A percentile compares a stretch with the other conserved stretches of the same genome.
Evolutionary conservation across 1,284 basidiomycete genomes (phyloP).

Genomic region (Pyrrhoderma noxium): DNA sequence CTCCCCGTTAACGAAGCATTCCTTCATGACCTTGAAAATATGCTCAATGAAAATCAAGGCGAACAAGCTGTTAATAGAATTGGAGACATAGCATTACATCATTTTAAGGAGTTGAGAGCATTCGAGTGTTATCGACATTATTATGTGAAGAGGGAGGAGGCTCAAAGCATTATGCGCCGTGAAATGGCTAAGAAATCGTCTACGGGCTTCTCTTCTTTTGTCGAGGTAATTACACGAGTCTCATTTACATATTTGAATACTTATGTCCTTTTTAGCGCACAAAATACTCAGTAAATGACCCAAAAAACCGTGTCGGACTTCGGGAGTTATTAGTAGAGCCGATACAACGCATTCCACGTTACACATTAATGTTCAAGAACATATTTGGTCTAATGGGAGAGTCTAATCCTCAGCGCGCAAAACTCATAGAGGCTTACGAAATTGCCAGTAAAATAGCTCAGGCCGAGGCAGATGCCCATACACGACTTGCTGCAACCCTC

Average conservation of each 20-base stretch:
- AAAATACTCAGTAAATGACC: slow-evolving; percentile 81
- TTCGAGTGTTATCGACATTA: slow-evolving; percentile 91
- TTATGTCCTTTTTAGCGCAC: slow-evolving; percentile 50
- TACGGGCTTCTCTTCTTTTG: slow-evolving; percentile 67
- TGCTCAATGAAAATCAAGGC: slow-evolving; percentile 57
- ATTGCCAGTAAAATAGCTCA: slow-evolving; percentile 87
- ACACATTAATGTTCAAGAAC: slow-evolving; percentile 86
- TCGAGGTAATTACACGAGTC: slow-evolving; percentile 56
- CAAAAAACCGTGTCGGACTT: slow-evolving; percentile 81
- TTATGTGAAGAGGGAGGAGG: slow-evolving; percentile 89
- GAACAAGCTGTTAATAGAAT: slow-evolving; percentile 53
- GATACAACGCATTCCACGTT: slow-evolving; percentile 97
- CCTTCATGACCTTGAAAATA: slow-evolving; percentile 75
- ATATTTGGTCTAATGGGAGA: slow-evolving; percentile 85
- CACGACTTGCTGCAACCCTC: slow-evolving; percentile 82
- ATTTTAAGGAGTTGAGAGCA: slow-evolving; percentile 74
- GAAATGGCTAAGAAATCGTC: slow-evolving; percentile 72
- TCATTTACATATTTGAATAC: slow-evolving; percentile 17
- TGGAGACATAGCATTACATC: slow-evolving; percentile 80
- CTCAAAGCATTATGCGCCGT: slow-evolving; percentile 81
- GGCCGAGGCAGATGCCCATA: slow-evolving; percentile 90
- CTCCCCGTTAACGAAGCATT: slow-evolving; percentile 86
- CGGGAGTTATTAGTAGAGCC: slow-evolving; percentile 97
- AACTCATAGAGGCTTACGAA: slow-evolving; percentile 80
- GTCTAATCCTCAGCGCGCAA: slow-evolving; percentile 70